Base-by-base conservation (phyloP, 2,329 filamentous ascomycete genomes). In the Pestalotiopsis sp. region DNA sequence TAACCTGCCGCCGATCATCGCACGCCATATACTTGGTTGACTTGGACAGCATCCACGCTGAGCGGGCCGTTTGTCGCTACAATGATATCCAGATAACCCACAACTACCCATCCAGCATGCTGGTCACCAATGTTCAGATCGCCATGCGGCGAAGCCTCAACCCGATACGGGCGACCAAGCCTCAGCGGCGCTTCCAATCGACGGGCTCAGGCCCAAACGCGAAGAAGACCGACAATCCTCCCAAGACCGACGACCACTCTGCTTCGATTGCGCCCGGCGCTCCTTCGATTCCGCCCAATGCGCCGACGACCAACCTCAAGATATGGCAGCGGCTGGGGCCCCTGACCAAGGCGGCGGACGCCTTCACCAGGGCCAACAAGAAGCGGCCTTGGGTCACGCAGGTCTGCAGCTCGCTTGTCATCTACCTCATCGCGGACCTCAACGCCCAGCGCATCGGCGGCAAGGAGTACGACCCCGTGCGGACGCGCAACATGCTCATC, bases 321-420 rank as follows among this genome's bases (percentile, higher is more conserved):
- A 72, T 90, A 55, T 90, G 88, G 87, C 84, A 86, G 74, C 82
- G 87, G 0, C 81, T 91, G 2, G 88, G 88, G 0, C 88, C 88
- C 2, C 68, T 91, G 67, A 89, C 88, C 2, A 81, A 81, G 41
- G 80, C 82, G 0, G 85, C 84, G 23, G 79, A 85, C 71, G 85
- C 85, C 0, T 97, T 96, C 77, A 90, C 87, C 17, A 87, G 90
- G 25, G 88, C 90, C 61, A 94, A 97, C 81, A 83, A 88, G 65
- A 86, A 87, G 64, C 84, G 91, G 64, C 95, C 95, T 0, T 93
- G 93, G 76, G 81, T 87, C n/a, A 97, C 93, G 11, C 95, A 98
- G 82, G 79, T 97, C 70, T 85, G 86, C 72, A 94, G 89, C 73
- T 90, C 92, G 57, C 80, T 97, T 60, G 85, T 93, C 52, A 93